Conservation (phyloP, 768 basidiomycete genomes). For the Crepidotus variabilis region DNA sequence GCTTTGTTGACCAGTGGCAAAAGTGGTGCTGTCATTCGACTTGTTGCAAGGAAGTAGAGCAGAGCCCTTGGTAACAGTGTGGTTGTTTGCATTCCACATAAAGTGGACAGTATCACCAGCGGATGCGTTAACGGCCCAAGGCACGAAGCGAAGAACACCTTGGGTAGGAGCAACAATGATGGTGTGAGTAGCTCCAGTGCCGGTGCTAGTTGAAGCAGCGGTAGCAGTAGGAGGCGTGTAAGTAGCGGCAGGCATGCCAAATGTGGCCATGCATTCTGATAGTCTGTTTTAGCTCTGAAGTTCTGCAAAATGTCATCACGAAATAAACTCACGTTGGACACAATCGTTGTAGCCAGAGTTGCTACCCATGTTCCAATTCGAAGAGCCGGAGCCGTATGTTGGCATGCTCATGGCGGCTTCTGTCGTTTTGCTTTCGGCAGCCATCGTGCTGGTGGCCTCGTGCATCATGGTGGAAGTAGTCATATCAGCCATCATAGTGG, state of each 20-base stretch:
- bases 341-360: constrained; percentile 60
- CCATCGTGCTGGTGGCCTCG: constrained; percentile 1
- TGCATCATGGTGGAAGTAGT: neutral
- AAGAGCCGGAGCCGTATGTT: constrained; percentile 60
- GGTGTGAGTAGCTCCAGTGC: constrained; percentile 62
- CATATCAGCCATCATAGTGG: neutral
- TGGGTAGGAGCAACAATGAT: constrained; percentile 76
- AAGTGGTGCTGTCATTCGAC: constrained; percentile 44
- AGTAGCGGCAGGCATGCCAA: constrained; percentile 34
- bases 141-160: constrained; percentile 72
- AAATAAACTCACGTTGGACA: constrained; percentile 56
- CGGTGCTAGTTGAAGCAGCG: constrained; percentile 29
- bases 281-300: neutral
- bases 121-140: constrained; percentile 71
- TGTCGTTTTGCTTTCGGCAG: constrained; percentile 8
- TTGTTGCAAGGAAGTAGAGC: constrained; percentile 70
- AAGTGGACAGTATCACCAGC: constrained; percentile 75
- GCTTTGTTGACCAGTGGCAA: constrained; percentile 65
- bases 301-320: neutral
- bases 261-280: constrained; percentile 65
- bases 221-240: constrained; percentile 30
- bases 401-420: constrained; percentile 31
- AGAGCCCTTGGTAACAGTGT: constrained; percentile 82
- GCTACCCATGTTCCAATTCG: constrained; percentile 40
- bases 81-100: constrained; percentile 75